A percentile compares a stretch with the other conserved stretches of the same genome.
These are phyloP conservation scores for Auricularia sp. DNA, from an alignment of 768 basidiomycete genomes.

Conservation along the genomic window DNA sequence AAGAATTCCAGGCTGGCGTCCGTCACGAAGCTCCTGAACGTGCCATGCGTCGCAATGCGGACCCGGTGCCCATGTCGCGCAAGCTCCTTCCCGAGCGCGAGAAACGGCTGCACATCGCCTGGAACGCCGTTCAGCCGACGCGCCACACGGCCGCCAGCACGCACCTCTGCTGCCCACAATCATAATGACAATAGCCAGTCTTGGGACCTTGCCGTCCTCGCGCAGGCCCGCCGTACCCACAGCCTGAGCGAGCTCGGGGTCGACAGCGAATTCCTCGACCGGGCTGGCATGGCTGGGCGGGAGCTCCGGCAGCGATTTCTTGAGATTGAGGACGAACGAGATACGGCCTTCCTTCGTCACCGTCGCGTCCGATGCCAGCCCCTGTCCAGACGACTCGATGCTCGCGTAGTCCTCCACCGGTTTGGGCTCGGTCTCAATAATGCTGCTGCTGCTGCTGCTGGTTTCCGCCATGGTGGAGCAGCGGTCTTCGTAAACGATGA, in stretches of 20 bases:
- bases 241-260: constrained; percentile 10
- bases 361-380: constrained; percentile 32
- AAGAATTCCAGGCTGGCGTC: constrained; percentile 48
- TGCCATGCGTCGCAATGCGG: constrained; percentile 52
- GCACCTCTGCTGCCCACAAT: constrained; percentile 56
- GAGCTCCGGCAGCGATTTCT: constrained; percentile 40
- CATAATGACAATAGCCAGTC: constrained; percentile 53
- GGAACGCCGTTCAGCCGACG: not conserved
- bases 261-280: constrained; percentile 36
- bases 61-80: constrained; percentile 45
- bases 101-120: constrained; percentile 62
- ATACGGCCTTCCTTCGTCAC: constrained; percentile 39
- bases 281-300: constrained; percentile 17
- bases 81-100: constrained; percentile 45
- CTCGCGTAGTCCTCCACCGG: constrained; percentile 20
- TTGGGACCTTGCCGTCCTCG: constrained; percentile 22
- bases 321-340: constrained; percentile 37
- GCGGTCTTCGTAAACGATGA: too few relatives aligned
- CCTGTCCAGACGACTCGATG: constrained; percentile 31
- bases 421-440: too few relatives aligned
- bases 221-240: not conserved
- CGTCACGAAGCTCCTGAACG: constrained; percentile 45
- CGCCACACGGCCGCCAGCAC: constrained; percentile 8
- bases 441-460: not conserved
- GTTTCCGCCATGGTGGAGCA: too few relatives aligned